Conservation (phyloP, 768 basidiomycete species). For the Lepiota subincarnata region DNA sequence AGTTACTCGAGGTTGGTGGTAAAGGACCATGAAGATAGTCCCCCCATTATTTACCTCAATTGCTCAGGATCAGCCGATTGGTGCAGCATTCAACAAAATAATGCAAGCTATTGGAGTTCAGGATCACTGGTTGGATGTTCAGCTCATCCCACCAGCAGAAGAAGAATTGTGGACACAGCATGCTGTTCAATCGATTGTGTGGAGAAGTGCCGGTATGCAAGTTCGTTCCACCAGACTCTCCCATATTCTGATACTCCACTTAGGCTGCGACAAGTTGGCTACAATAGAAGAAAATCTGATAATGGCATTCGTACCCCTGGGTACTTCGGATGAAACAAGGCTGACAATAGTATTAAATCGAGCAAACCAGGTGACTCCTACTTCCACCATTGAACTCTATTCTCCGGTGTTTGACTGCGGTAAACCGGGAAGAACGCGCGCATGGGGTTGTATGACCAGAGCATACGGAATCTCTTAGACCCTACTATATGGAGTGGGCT, state of each 20-base stretch:
- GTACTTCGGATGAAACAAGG: slow-evolving; percentile 57
- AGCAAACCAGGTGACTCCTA: slow-evolving; percentile 54
- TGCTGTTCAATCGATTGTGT: slow-evolving; percentile 68
- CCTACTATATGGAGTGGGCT: slow-evolving; percentile 69
- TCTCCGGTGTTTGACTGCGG: too few relatives aligned
- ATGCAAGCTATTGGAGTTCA: slow-evolving; percentile 63
- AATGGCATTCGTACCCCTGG: slow-evolving; percentile 57
- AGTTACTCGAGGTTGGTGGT: slow-evolving; percentile 58
- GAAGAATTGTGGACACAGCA: slow-evolving; percentile 70
- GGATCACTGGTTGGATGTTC: slow-evolving; percentile 66
- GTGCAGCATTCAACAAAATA: slow-evolving; percentile 64
- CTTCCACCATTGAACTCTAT: neutral
- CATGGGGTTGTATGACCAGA: slow-evolving; percentile 62
- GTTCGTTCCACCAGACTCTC: neutral
- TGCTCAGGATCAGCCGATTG: slow-evolving; percentile 63
- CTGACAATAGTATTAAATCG: slow-evolving; percentile 60
- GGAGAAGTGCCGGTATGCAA: slow-evolving; percentile 61
- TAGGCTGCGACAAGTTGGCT: slow-evolving; percentile 67
- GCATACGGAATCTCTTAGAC: slow-evolving; percentile 59
- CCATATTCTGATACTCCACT: slow-evolving; percentile 6
- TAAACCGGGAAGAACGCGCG: slow-evolving; percentile 49
- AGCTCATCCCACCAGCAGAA: slow-evolving; percentile 44
- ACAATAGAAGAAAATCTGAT: slow-evolving; percentile 67
- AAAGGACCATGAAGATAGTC: neutral
- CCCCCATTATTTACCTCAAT: neutral